A percentile compares a stretch with the other conserved stretches of the same genome.
Conservation (phyloP, 2,329 filamentous ascomycete genomes). For the Botrytis sinoallii region DNA sequence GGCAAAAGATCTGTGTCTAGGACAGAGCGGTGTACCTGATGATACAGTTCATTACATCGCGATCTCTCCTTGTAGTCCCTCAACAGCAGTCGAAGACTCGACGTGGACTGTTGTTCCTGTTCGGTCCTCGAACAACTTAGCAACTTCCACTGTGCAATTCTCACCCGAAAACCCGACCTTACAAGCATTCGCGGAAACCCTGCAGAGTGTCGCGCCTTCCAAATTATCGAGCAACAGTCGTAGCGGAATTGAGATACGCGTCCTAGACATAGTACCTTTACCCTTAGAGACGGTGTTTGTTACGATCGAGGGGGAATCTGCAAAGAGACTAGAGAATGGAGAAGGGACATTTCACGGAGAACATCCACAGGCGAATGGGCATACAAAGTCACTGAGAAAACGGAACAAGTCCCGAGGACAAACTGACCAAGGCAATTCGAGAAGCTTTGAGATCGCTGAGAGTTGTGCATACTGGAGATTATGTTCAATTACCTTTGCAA, state of each 20-base stretch:
- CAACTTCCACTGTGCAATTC: slow-evolving; percentile 76
- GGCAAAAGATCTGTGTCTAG: slow-evolving; percentile 73
- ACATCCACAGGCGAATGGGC: slow-evolving; percentile 48
- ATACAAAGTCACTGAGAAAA: slow-evolving; percentile 35
- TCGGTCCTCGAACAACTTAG: slow-evolving; percentile 57
- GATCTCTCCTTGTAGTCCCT: slow-evolving; percentile 70
- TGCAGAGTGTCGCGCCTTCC: slow-evolving; percentile 72
- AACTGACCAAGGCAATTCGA: slow-evolving; percentile 64
- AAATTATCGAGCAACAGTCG: slow-evolving; percentile 70
- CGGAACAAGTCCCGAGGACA: slow-evolving; percentile 48
- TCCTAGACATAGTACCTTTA: slow-evolving; percentile 77
- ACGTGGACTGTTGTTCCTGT: slow-evolving; percentile 86
- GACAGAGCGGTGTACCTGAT: slow-evolving; percentile 46
- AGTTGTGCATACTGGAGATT: slow-evolving; percentile 80
- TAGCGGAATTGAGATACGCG: slow-evolving; percentile 76
- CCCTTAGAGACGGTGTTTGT: slow-evolving; percentile 84
- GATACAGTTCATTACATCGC: slow-evolving; percentile 59
- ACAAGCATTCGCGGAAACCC: slow-evolving; percentile 72
- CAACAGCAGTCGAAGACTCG: slow-evolving; percentile 54
- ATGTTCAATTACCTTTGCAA: slow-evolving; percentile 72
- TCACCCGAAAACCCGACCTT: slow-evolving; percentile 69
- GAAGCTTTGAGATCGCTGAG: slow-evolving; percentile 69
- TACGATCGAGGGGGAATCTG: slow-evolving; percentile 75
- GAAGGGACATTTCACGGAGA: slow-evolving; percentile 77
- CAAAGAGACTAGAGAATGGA: slow-evolving; percentile 76